Base-by-base conservation (phyloP, 768 basidiomycete genomes). In the Ramaria sp. region DNA sequence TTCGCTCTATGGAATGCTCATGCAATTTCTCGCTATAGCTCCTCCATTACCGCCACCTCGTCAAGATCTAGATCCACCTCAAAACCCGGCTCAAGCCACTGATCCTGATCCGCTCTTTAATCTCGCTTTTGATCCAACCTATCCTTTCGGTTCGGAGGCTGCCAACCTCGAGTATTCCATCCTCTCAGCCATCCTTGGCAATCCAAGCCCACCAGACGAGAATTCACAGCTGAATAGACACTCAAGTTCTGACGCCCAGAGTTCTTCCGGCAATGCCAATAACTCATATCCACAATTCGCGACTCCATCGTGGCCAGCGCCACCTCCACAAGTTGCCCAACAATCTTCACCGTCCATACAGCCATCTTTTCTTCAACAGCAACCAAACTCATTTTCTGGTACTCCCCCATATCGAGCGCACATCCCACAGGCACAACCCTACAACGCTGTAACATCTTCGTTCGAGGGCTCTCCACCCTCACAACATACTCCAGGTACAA, bases 81-180 rank as follows among this genome's bases (percentile, higher is more conserved):
- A 34, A 34, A 38, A 51, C 20, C 38, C 39, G 22, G 30, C 39
- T 18, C 32, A 28, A 20, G 18, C 20, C 15, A 4, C 51, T 8
- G 51, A 52, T 42, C 22, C 69, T 52, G 83, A 88, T 57, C 71
- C 79, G 7, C 71, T 89, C 58, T 79, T 83, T 64, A 73, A 77
- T 57, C 66, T 76, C 15, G 60, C 78, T 13, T 83, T 85, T 63
- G 79, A 85, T 64, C 72, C 83, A 48, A 72, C 72, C 61, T 76
- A 69, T 66, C 62, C 79, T 12, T 92, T 93, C 67, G 87, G 84
- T 49, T 91, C 89, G 43, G 88, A 93, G 66, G 90, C 88, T 8
- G 92, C 91, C 22, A 93, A 93, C 65, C 74, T 91, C 58, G 95
- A 98, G 65, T 98, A 96, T 68, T 90, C 90, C 47, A 95, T 96